Conservation (phyloP, 2,329 filamentous ascomycete genomes). For the Sarocladium oryzae region DNA sequence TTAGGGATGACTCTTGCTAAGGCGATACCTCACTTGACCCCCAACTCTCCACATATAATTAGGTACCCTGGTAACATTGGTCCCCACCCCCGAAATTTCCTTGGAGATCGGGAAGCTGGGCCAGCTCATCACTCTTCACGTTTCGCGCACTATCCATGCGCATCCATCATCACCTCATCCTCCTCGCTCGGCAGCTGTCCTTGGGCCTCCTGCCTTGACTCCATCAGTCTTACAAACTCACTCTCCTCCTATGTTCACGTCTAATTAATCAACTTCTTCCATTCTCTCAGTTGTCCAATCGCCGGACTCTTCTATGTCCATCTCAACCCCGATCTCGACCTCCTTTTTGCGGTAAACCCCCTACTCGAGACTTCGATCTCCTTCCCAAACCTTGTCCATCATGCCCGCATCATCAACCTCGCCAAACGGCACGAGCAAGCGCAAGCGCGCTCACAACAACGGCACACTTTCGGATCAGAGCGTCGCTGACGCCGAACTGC, state of each 20-base stretch:
- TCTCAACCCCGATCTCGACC: neutral
- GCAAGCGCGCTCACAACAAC: slow-evolving; percentile 65
- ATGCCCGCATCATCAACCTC: slow-evolving; percentile 58
- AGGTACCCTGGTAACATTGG: neutral
- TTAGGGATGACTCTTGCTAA: neutral
- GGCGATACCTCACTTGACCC: neutral
- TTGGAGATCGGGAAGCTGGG: neutral
- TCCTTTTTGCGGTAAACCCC: neutral
- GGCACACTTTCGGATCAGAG: slow-evolving; percentile 43
- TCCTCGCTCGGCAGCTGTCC: neutral
- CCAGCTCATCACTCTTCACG: neutral
- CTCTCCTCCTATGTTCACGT: neutral
- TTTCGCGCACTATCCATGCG: neutral
- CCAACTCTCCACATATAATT: neutral
- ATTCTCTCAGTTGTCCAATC: too few species aligned
- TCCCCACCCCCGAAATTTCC: slow-evolving; percentile 5
- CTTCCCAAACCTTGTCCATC: slow-evolving; percentile 1
- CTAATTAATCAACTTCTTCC: neutral
- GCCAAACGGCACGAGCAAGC: slow-evolving; percentile 55
- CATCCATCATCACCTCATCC: neutral
- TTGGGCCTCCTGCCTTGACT: neutral
- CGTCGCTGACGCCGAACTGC: slow-evolving; percentile 35
- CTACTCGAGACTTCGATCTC: neutral
- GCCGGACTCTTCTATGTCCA: neutral
- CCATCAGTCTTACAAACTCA: neutral